Evolutionary conservation across 371 early-diverging fungal genomes (phyloP), one percentile per base, ranked within the genome.

Genomic region (Funneliformis caledonium): DNA sequence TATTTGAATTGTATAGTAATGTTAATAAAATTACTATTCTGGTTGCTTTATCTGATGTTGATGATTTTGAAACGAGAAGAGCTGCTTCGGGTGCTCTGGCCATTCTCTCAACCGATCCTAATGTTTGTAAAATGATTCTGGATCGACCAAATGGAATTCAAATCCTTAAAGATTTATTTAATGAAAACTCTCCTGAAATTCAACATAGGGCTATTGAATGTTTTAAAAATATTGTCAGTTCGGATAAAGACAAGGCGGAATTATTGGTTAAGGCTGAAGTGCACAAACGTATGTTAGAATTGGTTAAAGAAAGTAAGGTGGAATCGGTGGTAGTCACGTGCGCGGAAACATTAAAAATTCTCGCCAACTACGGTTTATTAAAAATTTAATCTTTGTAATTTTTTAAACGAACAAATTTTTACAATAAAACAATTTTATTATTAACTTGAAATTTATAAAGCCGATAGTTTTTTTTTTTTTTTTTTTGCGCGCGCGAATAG

Each of bases 21-120:
- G 86, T 85, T 47, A 89, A 88, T 60, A 88, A 89, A 52, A 87
- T 97, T 65, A 91, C 94, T 60, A 83, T 97, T 48, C 83, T 97
- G 83, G 85, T 97, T 42, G 96, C 97, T 1, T 85, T 98, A 33
- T 92, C 94, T 1, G 96, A 96, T 73, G 90, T 91, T 42, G 97
- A 97, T 37, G 97, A 97, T 83, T 85, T 89, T 50, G 92, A 88
- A 33, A 97, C 97, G 10, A 84, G 94, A 37, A 86, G 95, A 12
- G 98, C 98, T 2, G 96, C 97, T 0, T 90, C 93, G 1, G 98
- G 97, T 14, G 93, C 95, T 0, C 76, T 98, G 48, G 97, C 98
- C 1, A 94, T 97, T 42, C 86, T 98, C 60, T 87, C 91, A 3
- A 88, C 89, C 12, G 87, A 87, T 56, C 81, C 82, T 11, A 89